These are phyloP conservation scores for Knufia petricola DNA, from an alignment of 2,329 filamentous ascomycete genomes.

Conservation along the genomic window DNA sequence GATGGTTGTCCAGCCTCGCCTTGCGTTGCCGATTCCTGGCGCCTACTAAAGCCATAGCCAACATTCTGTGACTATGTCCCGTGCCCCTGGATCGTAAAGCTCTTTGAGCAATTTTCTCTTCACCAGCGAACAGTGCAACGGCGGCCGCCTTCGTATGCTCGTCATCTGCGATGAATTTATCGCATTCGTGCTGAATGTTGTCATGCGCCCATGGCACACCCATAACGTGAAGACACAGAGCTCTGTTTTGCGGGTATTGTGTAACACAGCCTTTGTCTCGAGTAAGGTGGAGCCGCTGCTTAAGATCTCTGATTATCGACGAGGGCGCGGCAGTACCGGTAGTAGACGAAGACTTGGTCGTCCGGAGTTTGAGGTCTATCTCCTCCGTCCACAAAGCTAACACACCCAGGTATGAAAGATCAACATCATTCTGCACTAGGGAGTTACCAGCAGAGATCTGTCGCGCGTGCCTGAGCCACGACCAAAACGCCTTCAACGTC, in stretches of 20 bases:
- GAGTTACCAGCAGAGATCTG: constrained; percentile 35
- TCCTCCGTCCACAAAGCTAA: constrained; percentile 50
- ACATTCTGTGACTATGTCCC: constrained; percentile 46
- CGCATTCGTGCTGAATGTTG: constrained; percentile 40
- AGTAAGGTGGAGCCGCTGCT: constrained; percentile 42
- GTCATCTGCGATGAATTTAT: constrained; percentile 42
- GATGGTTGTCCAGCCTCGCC: neutral
- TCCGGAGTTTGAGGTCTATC: constrained; percentile 30
- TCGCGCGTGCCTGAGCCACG: constrained; percentile 44
- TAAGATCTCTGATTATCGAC: constrained; percentile 42
- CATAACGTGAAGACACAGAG: constrained; percentile 51
- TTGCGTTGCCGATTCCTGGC: constrained; percentile 26
- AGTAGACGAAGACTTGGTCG: constrained; percentile 25
- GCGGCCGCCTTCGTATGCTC: constrained; percentile 55
- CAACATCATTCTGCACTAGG: constrained; percentile 48
- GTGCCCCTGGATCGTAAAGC: constrained; percentile 46
- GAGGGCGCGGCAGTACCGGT: constrained; percentile 33
- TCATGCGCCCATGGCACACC: constrained; percentile 47
- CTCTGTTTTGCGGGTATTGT: constrained; percentile 45
- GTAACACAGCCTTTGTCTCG: constrained; percentile 43
- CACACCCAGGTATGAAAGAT: constrained; percentile 53
- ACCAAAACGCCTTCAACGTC: constrained; percentile 50
- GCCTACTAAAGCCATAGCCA: constrained; percentile 44
- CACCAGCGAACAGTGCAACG: constrained; percentile 50
- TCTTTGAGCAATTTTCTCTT: constrained; percentile 48